Percentiles rank a stretch among this genome's conserved stretches.
Evolutionary conservation across 1,284 basidiomycete genomes (phyloP).

Genomic region (Malassezia dermatis): DNA sequence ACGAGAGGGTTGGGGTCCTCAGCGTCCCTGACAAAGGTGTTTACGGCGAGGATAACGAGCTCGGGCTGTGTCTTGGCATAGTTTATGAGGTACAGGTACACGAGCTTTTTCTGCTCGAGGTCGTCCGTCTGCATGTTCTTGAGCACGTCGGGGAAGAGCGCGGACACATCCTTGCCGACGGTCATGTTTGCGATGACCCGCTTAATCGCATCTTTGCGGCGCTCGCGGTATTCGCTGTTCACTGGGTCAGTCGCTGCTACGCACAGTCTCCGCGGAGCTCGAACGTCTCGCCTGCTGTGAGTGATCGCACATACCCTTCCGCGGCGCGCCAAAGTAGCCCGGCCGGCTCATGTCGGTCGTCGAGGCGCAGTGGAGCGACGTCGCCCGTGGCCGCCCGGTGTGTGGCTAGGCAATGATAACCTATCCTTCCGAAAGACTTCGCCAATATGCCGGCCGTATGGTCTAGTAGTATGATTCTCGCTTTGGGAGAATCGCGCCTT

Average conservation of each 20-base stretch:
- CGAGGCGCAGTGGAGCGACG: not conserved
- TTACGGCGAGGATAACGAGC: conserved; percentile 91
- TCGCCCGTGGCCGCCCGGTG: not conserved
- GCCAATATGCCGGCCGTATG: conserved; percentile 16
- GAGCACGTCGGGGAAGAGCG: conserved; percentile 83
- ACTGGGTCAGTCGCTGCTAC: conserved; percentile 54
- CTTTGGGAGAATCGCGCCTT: conserved; percentile 19
- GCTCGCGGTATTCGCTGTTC: conserved; percentile 89
- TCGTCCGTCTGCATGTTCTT: conserved; percentile 96
- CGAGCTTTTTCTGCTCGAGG: conserved; percentile 89
- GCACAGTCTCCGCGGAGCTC: conserved; percentile 37
- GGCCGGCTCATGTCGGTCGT: conserved; percentile 36
- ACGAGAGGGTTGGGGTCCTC: conserved; percentile 94
- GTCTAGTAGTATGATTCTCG: conserved; percentile 24
- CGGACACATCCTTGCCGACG: conserved; percentile 90
- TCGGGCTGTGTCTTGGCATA: conserved; percentile 97
- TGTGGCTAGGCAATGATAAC: not conserved
- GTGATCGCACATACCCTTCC: conserved; percentile 29
- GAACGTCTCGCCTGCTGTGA: conserved; percentile 33
- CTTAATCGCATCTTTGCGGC: conserved; percentile 96
- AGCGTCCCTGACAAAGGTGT: conserved; percentile 90
- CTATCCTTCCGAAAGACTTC: not conserved
- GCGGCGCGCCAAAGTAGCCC: conserved; percentile 47
- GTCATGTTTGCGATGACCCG: conserved; percentile 71
- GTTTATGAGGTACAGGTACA: conserved; percentile 97